Conservation (phyloP, 2,329 filamentous ascomycete species). For the Thelonectria rubi region DNA sequence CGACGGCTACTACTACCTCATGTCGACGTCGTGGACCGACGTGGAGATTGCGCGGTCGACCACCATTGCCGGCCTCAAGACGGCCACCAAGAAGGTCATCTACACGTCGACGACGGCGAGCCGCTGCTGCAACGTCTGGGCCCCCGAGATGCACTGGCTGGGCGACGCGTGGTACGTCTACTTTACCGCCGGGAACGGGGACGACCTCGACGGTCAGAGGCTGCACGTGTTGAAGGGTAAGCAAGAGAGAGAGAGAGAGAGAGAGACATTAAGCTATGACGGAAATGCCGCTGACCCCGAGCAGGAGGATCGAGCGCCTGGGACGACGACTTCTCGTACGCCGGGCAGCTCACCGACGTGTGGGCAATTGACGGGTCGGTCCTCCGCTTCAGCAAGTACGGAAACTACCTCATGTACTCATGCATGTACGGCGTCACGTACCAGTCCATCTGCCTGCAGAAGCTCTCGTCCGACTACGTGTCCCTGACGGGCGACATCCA, state of each 20-base stretch:
- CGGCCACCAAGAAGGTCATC: slow-evolving; percentile 57
- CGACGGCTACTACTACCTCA: slow-evolving; percentile 62
- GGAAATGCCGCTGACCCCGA: not conserved
- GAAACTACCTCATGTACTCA: slow-evolving; percentile 62
- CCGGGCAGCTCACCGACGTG: slow-evolving; percentile 53
- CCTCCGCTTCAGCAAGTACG: slow-evolving; percentile 54
- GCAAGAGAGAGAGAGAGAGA: slow-evolving; percentile 3
- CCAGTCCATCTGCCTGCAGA: slow-evolving; percentile 50
- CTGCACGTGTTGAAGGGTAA: slow-evolving; percentile 60
- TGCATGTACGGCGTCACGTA: slow-evolving; percentile 54
- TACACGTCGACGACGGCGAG: slow-evolving; percentile 57
- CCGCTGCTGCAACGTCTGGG: slow-evolving; percentile 65
- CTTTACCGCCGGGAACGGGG: slow-evolving; percentile 58
- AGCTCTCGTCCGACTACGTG: slow-evolving; percentile 50
- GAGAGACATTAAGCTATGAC: not conserved
- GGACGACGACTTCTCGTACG: slow-evolving; percentile 57
- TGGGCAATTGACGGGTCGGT: slow-evolving; percentile 64
- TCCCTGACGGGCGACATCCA: slow-evolving; percentile 53
- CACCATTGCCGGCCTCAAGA: slow-evolving; percentile 62
- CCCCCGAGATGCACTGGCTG: slow-evolving; percentile 62
- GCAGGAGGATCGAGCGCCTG: slow-evolving; percentile 60
- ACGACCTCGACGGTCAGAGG: slow-evolving; percentile 59
- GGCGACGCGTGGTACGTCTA: slow-evolving; percentile 61
- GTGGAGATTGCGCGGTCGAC: slow-evolving; percentile 61
- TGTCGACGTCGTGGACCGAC: slow-evolving; percentile 63